A percentile compares a stretch with the other conserved stretches of the same genome.
These are phyloP conservation scores for Chaetomiaceae sp. DNA, from an alignment of 2,329 filamentous ascomycete species.

Conservation along the genomic window DNA sequence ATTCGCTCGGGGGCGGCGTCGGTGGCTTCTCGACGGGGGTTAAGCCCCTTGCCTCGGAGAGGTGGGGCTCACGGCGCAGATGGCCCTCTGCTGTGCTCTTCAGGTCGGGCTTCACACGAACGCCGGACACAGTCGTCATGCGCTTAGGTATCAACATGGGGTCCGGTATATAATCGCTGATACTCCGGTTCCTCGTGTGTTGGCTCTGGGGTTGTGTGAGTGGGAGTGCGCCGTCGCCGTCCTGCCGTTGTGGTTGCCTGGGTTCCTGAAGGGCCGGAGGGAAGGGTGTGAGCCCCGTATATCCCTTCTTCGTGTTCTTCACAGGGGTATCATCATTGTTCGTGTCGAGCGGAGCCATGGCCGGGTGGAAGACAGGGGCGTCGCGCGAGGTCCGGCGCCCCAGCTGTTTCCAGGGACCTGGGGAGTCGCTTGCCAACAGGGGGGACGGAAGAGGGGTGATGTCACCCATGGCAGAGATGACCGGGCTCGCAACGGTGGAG, in stretches of 20 bases:
- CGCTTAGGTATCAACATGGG: constrained; percentile 62
- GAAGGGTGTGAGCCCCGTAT: constrained; percentile 41
- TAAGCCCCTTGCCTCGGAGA: constrained; percentile 74
- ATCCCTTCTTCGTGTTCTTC: constrained; percentile 54
- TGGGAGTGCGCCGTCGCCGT: constrained; percentile 27
- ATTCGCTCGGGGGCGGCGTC: constrained; percentile 79
- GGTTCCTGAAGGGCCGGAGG: constrained; percentile 29
- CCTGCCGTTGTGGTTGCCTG: constrained; percentile 30
- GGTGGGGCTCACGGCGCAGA: constrained; percentile 70
- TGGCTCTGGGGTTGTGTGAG: constrained; percentile 50
- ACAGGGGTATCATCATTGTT: constrained; percentile 35
- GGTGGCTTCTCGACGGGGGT: constrained; percentile 60
- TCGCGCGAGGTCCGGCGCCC: constrained; percentile 46
- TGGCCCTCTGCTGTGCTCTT: constrained; percentile 39
- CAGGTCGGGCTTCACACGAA: constrained; percentile 44
- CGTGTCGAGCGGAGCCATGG: constrained; percentile 29
- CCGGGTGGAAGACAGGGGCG: constrained; percentile 32
- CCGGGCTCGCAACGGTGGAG: constrained; percentile 66
- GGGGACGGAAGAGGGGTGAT: constrained; percentile 76
- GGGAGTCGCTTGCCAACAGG: constrained; percentile 59
- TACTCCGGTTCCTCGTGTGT: constrained; percentile 72
- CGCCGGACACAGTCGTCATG: constrained; percentile 67
- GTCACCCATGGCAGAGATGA: constrained; percentile 70
- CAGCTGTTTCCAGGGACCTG: constrained; percentile 60
- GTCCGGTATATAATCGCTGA: constrained; percentile 84